Conservation (phyloP, 2,329 filamentous ascomycete species). For the Aspergillus viridinutans region DNA sequence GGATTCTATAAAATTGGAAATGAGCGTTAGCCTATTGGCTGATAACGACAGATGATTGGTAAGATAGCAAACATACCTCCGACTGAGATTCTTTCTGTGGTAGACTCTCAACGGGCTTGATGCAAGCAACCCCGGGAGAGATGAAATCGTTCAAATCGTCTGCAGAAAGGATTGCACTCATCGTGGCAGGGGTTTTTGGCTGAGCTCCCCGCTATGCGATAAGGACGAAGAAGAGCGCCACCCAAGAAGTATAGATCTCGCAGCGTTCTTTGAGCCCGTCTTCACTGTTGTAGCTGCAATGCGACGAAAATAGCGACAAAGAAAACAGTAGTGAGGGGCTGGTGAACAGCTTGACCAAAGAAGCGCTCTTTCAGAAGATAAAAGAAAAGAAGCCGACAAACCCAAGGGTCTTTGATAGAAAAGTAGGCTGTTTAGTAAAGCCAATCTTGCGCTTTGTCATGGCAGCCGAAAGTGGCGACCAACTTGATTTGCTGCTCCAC, state of each 20-base stretch:
- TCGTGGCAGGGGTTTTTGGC: slow-evolving; percentile 42
- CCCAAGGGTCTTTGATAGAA: neutral
- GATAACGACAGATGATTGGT: neutral
- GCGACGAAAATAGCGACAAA: neutral
- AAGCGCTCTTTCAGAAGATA: neutral
- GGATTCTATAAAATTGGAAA: slow-evolving; percentile 42
- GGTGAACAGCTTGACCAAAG: neutral
- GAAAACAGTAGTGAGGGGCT: neutral
- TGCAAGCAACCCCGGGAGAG: slow-evolving; percentile 92
- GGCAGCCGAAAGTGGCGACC: neutral
- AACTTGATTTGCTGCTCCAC: neutral
- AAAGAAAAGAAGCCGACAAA: neutral
- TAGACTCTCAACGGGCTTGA: slow-evolving; percentile 93
- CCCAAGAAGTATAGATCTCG: neutral
- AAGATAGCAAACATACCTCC: slow-evolving; percentile 34
- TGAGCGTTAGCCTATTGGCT: slow-evolving; percentile 14
- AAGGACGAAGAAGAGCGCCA: slow-evolving; percentile 6
- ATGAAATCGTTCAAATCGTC: slow-evolving; percentile 99
- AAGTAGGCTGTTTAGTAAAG: neutral
- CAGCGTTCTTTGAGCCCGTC: neutral
- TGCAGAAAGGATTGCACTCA: slow-evolving; percentile 95
- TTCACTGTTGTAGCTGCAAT: neutral
- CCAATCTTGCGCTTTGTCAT: neutral
- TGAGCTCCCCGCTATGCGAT: slow-evolving; percentile 9
- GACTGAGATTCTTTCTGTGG: slow-evolving; percentile 56